Evolutionary conservation across 805 yeast species (phyloP), one percentile per base, ranked within the genome.

Genomic region (Wickerhamiella australiensis): DNA sequence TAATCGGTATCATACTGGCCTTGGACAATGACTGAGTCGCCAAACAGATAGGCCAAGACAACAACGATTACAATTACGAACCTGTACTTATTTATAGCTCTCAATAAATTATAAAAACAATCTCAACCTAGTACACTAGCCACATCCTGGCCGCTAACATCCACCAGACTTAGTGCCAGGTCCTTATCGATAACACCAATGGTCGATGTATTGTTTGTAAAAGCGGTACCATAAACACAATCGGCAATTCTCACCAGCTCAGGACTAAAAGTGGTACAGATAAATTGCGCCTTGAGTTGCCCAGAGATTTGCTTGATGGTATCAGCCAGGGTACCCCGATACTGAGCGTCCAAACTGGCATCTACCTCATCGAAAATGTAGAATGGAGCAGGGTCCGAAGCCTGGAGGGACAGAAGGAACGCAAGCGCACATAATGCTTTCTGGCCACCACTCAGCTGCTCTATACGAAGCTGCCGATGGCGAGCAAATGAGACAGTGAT

Each of bases 401-500:
- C 79, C 68, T 92, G 98, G 52, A 90, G 85, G 3, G 98, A 96
- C 51, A 92, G 72, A 56, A 92, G 88, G 46, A 92, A 73, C 0
- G 97, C 88, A 57, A 92, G 79, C 0, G 98, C 97, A 70, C 97
- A 88, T n/a, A 92, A 69, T 0, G 96, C 84, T 63, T 90, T 90
- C 61, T 92, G 98, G 9, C 98, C 98, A 37, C 98, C 98, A 1
- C 96, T 85, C 15, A 92, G 70, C 62, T 88, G 96, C 62, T 86
- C 95, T 50, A 90, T 81, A 53, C 84, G 73, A 53, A 82, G 83
- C 62, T 85, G 95, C 56, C 87, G 96, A 60, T 80, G 80, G 8
- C 94, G 82, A 62, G 86, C 90, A 71, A 90, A 90, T 0, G 96
- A 85, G 2, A 88, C 96, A 8, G 43, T 46, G 41, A 50, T 46